Percentiles rank a stretch among this genome's conserved stretches.
Conservation (phyloP, 208 protist genomes). For the Leishmania tarentolae region DNA sequence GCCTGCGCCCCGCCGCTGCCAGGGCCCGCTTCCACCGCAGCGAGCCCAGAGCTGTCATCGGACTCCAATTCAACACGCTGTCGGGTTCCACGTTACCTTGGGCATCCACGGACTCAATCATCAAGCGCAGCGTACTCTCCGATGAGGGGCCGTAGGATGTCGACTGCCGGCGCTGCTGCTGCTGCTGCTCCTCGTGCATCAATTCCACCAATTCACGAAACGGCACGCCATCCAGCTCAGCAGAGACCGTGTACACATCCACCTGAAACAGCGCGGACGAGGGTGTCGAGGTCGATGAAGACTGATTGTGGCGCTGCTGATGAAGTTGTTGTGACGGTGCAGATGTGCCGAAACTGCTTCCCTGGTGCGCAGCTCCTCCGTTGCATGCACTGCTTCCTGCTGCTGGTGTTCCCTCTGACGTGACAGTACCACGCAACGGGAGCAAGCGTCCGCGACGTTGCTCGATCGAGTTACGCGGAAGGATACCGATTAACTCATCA, state of each 20-base stretch:
- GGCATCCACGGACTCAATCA: constrained; percentile 24
- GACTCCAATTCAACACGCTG: constrained; percentile 34
- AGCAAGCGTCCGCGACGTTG: constrained; percentile 26
- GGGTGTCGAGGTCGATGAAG: neutral
- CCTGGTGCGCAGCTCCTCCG: neutral
- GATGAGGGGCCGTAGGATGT: neutral
- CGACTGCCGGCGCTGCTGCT: neutral
- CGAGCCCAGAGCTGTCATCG: constrained; percentile 15
- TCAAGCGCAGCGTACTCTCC: constrained; percentile 6
- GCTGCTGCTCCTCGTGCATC: constrained; percentile 9
- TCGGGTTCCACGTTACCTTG: constrained; percentile 26
- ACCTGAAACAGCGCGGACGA: neutral
- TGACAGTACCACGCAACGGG: constrained; percentile 10
- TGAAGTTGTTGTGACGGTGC: neutral
- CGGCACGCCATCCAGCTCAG: constrained; percentile 35
- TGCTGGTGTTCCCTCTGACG: neutral
- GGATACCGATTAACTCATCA: constrained; percentile 25
- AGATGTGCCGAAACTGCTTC: neutral
- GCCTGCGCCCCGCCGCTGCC: neutral
- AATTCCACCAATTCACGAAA: constrained; percentile 34
- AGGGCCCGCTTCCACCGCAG: constrained; percentile 7
- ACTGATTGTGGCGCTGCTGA: neutral
- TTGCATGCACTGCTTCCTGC: neutral
- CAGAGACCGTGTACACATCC: constrained; percentile 47
- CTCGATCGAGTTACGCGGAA: constrained; percentile 20